Evolutionary conservation across 768 basidiomycete species (phyloP).

Genomic region (Leccinum variicolor): DNA sequence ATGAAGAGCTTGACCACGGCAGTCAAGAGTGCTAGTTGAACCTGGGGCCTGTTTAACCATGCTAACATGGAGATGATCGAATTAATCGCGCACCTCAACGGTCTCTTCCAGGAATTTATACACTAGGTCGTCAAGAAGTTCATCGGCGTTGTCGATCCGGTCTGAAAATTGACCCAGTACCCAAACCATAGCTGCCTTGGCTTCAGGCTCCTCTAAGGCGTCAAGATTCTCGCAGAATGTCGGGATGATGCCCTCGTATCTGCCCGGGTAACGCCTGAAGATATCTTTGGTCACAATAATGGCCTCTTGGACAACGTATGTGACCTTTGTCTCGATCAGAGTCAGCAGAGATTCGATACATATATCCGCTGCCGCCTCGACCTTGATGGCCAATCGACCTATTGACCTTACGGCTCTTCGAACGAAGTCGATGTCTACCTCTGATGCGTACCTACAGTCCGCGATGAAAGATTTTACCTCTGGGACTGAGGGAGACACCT

Average conservation of each 20-base stretch:
- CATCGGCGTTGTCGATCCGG: conserved; percentile 93
- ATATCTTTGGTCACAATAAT: conserved; percentile 98
- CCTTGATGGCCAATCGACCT: conserved; percentile 97
- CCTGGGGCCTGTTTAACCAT: conserved; percentile 42
- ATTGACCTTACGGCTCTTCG: conserved; percentile 97
- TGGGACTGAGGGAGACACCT: conserved; percentile 21
- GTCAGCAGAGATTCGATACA: conserved; percentile 86
- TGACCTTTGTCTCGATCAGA: conserved; percentile 89
- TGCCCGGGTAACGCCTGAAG: conserved; percentile 94
- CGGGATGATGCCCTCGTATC: conserved; percentile 95
- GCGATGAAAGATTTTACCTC: not conserved
- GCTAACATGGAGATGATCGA: not conserved
- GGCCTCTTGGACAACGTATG: conserved; percentile 96
- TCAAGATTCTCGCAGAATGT: conserved; percentile 91
- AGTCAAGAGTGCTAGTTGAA: conserved; percentile 92
- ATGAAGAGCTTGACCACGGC: conserved; percentile 96
- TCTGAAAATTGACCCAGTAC: conserved; percentile 96
- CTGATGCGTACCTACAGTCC: conserved; percentile 83
- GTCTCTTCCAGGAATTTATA: conserved; percentile 91
- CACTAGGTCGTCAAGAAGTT: conserved; percentile 87
- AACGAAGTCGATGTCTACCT: conserved; percentile 97
- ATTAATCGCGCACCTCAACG: conserved; percentile 63
- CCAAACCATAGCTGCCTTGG: conserved; percentile 98
- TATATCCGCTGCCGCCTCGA: conserved; percentile 80
- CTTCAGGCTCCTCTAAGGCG: conserved; percentile 89